Evolutionary conservation across 352 stramenopile species (phyloP).

Genomic region (Pythium rishiriense): DNA sequence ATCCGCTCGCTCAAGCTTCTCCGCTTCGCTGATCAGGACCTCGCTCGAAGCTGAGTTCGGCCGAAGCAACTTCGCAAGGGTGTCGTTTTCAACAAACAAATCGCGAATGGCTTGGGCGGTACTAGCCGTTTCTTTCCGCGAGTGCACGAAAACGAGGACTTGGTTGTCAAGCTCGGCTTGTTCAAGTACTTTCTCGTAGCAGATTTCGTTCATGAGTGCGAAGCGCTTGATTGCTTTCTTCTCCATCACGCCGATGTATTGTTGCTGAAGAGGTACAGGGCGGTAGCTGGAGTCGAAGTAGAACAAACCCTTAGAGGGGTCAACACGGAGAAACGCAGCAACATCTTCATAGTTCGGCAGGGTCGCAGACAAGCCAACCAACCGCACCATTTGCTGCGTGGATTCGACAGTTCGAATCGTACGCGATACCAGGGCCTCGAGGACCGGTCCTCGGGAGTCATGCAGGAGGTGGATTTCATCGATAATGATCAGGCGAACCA

Average conservation of each 20-base stretch:
- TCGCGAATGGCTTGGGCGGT: conserved; percentile 97
- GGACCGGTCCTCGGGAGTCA: conserved; percentile 97
- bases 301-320: conserved; percentile 97
- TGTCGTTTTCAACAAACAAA: conserved; percentile 95
- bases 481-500: conserved; percentile 99
- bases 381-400: conserved; percentile 95
- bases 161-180: conserved; percentile 96
- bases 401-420: conserved; percentile 98
- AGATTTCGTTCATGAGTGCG: conserved; percentile 99
- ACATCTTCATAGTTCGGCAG: conserved; percentile 99
- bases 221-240: conserved; percentile 99
- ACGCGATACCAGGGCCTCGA: conserved; percentile 97
- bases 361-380: conserved; percentile 98
- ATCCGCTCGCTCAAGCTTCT: conserved; percentile 93
- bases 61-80: conserved; percentile 91
- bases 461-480: conserved; percentile 99
- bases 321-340: conserved; percentile 97
- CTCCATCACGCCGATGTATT: conserved; percentile 99
- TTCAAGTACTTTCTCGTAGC: conserved; percentile 98
- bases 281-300: conserved; percentile 99
- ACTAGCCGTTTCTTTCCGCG: conserved; percentile 96
- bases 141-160: conserved; percentile 99
- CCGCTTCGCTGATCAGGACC: conserved; percentile 94
- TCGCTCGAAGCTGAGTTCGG: conserved; percentile 81
- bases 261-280: conserved; percentile 98